A percentile compares a stretch with the other conserved stretches of the same genome.
phyloP scores from a whole-genome alignment of 1,284 basidiomycete genomes.

The Fomitopsis betulina region DNA sequence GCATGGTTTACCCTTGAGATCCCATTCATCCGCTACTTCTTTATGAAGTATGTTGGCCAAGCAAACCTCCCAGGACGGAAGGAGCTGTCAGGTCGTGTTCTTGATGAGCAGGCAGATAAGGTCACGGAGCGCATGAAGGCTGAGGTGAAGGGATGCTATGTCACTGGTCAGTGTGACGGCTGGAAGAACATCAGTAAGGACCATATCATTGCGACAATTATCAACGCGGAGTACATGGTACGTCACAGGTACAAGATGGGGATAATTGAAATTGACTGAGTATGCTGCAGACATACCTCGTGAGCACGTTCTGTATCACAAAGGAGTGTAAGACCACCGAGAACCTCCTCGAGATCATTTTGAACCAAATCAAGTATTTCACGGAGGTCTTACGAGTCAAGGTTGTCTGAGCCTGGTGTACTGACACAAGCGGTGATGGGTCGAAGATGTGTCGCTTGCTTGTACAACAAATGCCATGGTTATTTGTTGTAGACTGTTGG shows the following conservation, averaged over 20 bases:
- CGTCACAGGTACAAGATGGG: neutral
- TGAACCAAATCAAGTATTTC: conserved; percentile 20
- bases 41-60: conserved; percentile 4
- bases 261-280: neutral
- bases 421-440: conserved; percentile 29
- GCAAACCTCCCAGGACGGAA: conserved; percentile 1
- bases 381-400: conserved; percentile 12
- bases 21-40: conserved; percentile 6
- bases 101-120: conserved; percentile 9
- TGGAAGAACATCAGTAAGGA: conserved; percentile 30
- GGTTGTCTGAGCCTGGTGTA: conserved; percentile 24
- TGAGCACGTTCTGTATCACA: conserved; percentile 15
- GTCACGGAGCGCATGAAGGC: conserved; percentile 11
- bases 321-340: conserved; percentile 27
- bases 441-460: conserved; percentile 26
- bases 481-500: conserved; percentile 29
- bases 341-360: conserved; percentile 24
- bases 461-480: conserved; percentile 8
- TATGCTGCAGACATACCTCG: neutral
- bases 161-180: conserved; percentile 28
- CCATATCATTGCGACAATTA: conserved; percentile 5
- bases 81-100: conserved; percentile 3
- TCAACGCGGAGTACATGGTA: conserved; percentile 11
- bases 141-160: neutral
- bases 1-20: conserved; percentile 7